Evolutionary conservation across 2,329 filamentous ascomycete genomes (phyloP), one percentile per base, ranked within the genome.

Genomic region (Talaromyces amestolkiae): DNA sequence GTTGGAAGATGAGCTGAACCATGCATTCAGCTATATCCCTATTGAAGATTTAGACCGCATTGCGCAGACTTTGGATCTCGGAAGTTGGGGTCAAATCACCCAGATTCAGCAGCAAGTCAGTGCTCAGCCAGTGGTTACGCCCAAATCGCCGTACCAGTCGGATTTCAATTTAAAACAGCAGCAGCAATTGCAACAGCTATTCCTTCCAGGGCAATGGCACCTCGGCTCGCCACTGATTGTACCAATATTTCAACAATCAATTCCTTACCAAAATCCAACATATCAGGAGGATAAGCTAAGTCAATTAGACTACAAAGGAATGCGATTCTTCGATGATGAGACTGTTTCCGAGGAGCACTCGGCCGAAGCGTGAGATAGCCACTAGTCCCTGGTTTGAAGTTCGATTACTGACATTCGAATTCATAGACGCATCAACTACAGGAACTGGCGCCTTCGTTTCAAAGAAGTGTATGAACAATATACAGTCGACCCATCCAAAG

Each of bases 1-100:
- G 0, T 43, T 65, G 35, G 63, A 65, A 61, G 63, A 65, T 31
- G 63, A 65, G 33, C 45, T 65, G 37, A 58, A 61, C 13, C 63
- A 61, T 37, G 58, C 56, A 2, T 65, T 65, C 49, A 54, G 63
- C 13, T 54, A 60, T 35, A 65, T 58, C 17, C 47, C 63, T 31
- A 65, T 65, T n/a, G 63, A 65, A 45, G 47, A 58, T 49, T 27
- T 65, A 27, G 63, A 65, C 41, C 33, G 58, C 10, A 19, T 65
- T 53, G 58, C 58, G 19, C 58, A 65, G 37, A 47, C 31, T 33
- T 8, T 65, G n/a, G 63, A 65, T 45, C 56, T 65, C 17, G 39
- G 45, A 9, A 65, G 37, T 19, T 65, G 63, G 58, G 58, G 63
- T 27, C 63, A 61, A 56, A 58, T 64, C 5, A 22, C 31, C 11